Base-by-base conservation (phyloP, 1,139 yeast genomes). In the Suhomyces taliae region DNA sequence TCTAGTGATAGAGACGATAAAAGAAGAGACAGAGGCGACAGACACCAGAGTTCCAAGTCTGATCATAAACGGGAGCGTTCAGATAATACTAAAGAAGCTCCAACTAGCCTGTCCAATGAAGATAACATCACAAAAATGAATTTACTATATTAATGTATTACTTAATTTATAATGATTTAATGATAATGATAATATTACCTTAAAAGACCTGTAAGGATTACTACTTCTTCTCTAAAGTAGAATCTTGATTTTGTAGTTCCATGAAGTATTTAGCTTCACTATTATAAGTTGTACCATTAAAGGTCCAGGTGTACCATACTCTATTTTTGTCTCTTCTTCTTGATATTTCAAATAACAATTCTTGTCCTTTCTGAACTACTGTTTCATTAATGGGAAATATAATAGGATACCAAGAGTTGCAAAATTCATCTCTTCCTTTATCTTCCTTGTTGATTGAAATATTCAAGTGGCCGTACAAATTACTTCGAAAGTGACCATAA, bases 221-320 rank as follows among this genome's bases (percentile, higher is more conserved):
- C 24, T 4, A 6, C 6, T 4, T 19, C 6, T 19, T 19, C 24
- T 19, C 24, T 19, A 2, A 3, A 19, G 4, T 19, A 3, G 24
- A 19, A 4, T 4, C 24, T 1, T 19, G 24, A 19, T 19, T 19
- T 19, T 4, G n/a, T 27, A 24, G 35, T 34, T 24, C 33, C 38
- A 40, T 36, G 34, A 37, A 45, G 12, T 41, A 49, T 7, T 45
- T 6, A 7, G 59, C 69, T 27, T 53, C 47, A 6, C 41, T 41
- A 40, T 65, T 65, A 49, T 67, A 65, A 9, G 35, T 37, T 24
- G 37, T 48, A 0, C 60, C 66, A 11, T 54, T 50, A 34, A 78
- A 68, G 1, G 78, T 68, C 95, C 96, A 89, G 55, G 82, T 87
- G 58, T 88, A 89, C 90, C 91, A 86, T 1, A 85, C 83, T 36